Evolutionary conservation across 495 filamentous ascomycete species (phyloP).

Genomic region (Lophiostoma macrostomum): DNA sequence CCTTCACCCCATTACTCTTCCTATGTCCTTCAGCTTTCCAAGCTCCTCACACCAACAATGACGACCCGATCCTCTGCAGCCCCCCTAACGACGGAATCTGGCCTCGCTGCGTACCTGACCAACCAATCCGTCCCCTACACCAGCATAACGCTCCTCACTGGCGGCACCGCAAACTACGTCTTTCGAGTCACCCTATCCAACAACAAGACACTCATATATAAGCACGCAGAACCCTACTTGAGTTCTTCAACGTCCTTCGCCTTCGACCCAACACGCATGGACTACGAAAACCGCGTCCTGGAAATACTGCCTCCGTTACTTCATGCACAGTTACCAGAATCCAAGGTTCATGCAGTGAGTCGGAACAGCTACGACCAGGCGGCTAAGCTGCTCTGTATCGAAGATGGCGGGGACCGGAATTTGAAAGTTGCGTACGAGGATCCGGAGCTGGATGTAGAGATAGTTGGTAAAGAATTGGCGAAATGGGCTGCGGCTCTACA

Average conservation of each 20-base stretch:
- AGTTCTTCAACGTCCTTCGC: constrained; percentile 21
- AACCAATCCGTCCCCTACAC: constrained; percentile 8
- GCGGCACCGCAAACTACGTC: constrained; percentile 40
- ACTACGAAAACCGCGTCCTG: constrained; percentile 37
- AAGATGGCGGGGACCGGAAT: constrained; percentile 33
- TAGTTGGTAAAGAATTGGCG: constrained; percentile 27
- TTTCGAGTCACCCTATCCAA: constrained; percentile 30
- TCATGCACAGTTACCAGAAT: not conserved
- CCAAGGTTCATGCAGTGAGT: constrained; percentile 7
- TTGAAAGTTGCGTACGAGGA: constrained; percentile 40
- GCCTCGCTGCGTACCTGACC: constrained; percentile 22
- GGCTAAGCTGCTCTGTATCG: constrained; percentile 31
- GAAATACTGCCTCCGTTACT: constrained; percentile 20
- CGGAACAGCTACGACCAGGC: constrained; percentile 31
- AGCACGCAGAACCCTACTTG: constrained; percentile 41
- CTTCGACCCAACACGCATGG: constrained; percentile 37
- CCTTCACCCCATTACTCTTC: too few species aligned
- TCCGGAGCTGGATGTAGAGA: constrained; percentile 25
- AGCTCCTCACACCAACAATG: too few species aligned
- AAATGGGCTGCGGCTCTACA: constrained; percentile 36
- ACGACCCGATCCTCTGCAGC: too few species aligned
- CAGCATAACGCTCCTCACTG: constrained; percentile 25
- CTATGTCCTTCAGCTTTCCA: too few species aligned
- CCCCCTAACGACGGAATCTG: constrained; percentile 18
- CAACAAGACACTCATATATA: constrained; percentile 33